Base-by-base conservation (phyloP, 2,329 filamentous ascomycete species). In the Arthrinium puccinioides region DNA sequence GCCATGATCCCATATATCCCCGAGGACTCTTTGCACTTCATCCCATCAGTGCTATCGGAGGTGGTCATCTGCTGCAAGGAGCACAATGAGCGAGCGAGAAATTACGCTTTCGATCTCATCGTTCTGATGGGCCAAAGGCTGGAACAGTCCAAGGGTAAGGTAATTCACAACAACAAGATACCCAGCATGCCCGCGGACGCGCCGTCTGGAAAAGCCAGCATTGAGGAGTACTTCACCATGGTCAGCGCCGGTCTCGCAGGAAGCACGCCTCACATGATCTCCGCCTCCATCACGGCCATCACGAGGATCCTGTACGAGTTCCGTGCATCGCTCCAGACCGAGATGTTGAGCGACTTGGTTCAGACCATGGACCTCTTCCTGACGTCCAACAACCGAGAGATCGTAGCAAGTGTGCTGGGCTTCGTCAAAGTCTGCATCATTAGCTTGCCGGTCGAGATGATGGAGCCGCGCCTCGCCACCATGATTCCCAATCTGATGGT, bases 191-290 rank as follows among this genome's bases (percentile, higher is more conserved):
- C 87, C 4, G 67, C 76, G 32, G 81, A 94, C 57, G 84, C 88
- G 1, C 82, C 86, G 3, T 69, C 81, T 21, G 88, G 83, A 4
- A 70, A 76, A 3, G 90, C 92, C 15, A 89, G 76, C 28, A 76
- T 98, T 25, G 90, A 97, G 53, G 92, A 97, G 61, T 97, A 88
- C 64, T 87, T 97, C 66, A 96, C 90, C 38, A 98, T 98, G 92
- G 85, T 97, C 21, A 94, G 87, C 48, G 92, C 92, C 33, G 92
- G 92, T 64, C 75, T 98, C 37, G 92, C 90, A 2, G 90, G 89
- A 39, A 84, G 82, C 51, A 90, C 88, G 9, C 89, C 92, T 21
- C 90, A 97, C 66, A 96, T 97, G 88, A 89, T 97, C 44, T 94
- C 87, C 6, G 92, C 92, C 1, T 88, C 87, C n/a, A 89, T 98